These are phyloP conservation scores for Capsicum baccatum DNA, from an alignment of 257 asterid species.

Conservation along the genomic window DNA sequence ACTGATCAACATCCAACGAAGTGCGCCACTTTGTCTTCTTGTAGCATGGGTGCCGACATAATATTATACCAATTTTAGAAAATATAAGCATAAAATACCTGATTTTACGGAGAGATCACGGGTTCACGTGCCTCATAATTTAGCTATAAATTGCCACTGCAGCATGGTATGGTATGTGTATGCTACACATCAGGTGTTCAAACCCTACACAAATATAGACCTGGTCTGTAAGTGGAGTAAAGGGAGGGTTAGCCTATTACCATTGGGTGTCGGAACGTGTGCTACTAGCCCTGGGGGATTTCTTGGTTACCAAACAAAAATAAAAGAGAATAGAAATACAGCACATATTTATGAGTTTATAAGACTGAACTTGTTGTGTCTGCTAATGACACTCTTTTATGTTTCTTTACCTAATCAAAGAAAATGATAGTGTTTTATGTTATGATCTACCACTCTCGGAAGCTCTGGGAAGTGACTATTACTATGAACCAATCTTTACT, in stretches of 20 bases:
- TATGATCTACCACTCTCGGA: not conserved
- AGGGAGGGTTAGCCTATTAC: not conserved
- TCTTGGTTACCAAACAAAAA: not conserved
- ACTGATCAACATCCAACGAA: no score
- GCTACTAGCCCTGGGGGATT: not conserved
- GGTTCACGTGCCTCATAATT: no score
- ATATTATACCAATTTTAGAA: no score
- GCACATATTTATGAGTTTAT: not conserved
- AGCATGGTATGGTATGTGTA: no score
- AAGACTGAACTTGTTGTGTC: not conserved
- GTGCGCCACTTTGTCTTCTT: no score
- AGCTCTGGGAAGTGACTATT: not conserved
- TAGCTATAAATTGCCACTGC: no score
- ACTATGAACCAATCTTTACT: not conserved
- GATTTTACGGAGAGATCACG: no score
- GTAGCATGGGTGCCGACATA: no score
- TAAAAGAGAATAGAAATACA: not conserved
- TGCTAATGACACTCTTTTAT: not conserved
- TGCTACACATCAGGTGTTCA: not conserved
- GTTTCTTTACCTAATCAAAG: no score
- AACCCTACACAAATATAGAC: not conserved
- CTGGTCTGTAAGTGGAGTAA: no score
- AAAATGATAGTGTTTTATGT: not conserved
- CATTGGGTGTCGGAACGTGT: not conserved
- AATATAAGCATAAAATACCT: no score